Evolutionary conservation across 2,329 filamentous ascomycete species (phyloP), one percentile per base, ranked within the genome.

Genomic region (Phaeosphaeria sp.): DNA sequence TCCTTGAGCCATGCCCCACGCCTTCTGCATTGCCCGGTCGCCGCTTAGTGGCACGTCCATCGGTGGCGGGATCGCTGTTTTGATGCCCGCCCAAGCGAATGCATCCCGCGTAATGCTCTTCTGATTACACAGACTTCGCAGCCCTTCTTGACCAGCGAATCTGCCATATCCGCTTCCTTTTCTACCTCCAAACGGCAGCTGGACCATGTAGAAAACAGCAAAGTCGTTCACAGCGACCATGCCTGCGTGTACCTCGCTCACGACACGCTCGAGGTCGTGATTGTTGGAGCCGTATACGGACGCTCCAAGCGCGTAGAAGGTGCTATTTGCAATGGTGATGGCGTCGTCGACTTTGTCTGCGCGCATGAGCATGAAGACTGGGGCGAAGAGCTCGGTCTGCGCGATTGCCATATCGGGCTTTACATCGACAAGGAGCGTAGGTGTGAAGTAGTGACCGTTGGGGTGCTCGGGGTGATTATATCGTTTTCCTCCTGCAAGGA

Each of bases 191-290:
- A 99, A 99, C 0, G 95, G 95, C 40, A 99, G 80, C 78, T 97
- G 93, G 7, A 96, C 93, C 51, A 94, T 92, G 74, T 99, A 99
- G 77, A 89, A 97, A 25, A 88, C 90, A 20, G 89, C 95, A 72
- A 99, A 99, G 80, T 99, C 95, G 75, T 99, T 99, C 66, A 99
- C 87, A 22, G 92, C 88, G 0, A 98, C 91, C 91, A 97, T 97
- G 45, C 95, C 95, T 0, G 91, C 88, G 61, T 89, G 87, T 51
- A 97, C 83, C 22, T 87, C 86, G 20, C 78, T 78, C 1, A 94
- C 87, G 25, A 96, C 87, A 17, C 80, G 80, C 17, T 84, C 78
- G 1, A 97, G 81, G 1, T 82, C 81, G 55, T 86, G 83, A 58
- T 89, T 85, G 6, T 63, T 63, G n/a, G 67, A 59, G 33, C 93